phyloP scores from a whole-genome alignment of 768 basidiomycete species.

The Dacryopinax spathularia region DNA sequence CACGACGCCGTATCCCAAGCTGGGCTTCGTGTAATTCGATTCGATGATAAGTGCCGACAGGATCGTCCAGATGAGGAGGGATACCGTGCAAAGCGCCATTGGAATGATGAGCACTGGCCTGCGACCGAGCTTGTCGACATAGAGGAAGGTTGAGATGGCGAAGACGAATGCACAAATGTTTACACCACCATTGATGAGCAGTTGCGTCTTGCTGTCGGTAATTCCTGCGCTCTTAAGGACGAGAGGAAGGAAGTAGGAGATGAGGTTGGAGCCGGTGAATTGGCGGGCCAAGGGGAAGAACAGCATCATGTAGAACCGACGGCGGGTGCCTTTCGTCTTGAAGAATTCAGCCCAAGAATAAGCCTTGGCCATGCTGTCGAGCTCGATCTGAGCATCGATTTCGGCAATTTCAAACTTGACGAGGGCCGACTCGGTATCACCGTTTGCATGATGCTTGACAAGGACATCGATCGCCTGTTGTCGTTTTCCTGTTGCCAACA shows the following conservation, averaged over 20 bases:
- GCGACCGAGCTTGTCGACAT: conserved; percentile 55
- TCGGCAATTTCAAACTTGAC: conserved; percentile 57
- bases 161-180: conserved; percentile 57
- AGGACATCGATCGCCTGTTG: conserved; percentile 46
- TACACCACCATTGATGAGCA: conserved; percentile 46
- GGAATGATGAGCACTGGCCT: conserved; percentile 54
- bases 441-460: conserved; percentile 58
- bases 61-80: conserved; percentile 37
- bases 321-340: conserved; percentile 49
- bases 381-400: conserved; percentile 50
- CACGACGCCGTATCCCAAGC: conserved; percentile 11
- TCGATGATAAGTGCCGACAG: background rate
- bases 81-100: conserved; percentile 41
- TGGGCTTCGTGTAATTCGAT: background rate
- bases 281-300: conserved; percentile 60
- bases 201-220: conserved; percentile 37
- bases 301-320: conserved; percentile 51
- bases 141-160: conserved; percentile 43
- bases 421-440: conserved; percentile 45
- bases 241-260: conserved; percentile 60
- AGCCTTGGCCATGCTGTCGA: conserved; percentile 41
- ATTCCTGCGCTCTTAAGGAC: conserved; percentile 54
- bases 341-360: conserved; percentile 43
- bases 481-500: conserved; percentile 40
- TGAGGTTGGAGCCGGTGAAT: conserved; percentile 57